Conservation (phyloP, 2,329 filamentous ascomycete genomes). For the Phyllosticta citriasiana region DNA sequence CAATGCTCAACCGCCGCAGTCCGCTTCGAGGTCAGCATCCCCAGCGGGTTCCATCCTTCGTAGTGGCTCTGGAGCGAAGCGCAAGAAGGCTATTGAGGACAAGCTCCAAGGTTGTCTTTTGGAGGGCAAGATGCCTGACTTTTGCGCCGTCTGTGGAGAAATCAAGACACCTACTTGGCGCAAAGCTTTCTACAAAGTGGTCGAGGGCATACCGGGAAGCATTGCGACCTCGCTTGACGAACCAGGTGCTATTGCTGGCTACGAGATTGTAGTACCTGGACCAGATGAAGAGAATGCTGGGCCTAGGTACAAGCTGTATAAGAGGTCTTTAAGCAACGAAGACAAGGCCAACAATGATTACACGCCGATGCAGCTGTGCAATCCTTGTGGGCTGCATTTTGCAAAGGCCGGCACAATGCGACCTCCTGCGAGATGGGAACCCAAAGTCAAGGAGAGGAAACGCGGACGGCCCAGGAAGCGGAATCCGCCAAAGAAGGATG, state of each 20-base stretch:
- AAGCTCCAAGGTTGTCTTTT: conserved; percentile 51
- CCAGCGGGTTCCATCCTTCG: conserved; percentile 16
- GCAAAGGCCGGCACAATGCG: conserved; percentile 79
- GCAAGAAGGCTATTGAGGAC: conserved; percentile 53
- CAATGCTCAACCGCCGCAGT: neutral
- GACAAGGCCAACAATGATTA: conserved; percentile 52
- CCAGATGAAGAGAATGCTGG: conserved; percentile 49
- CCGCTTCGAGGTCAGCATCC: conserved; percentile 1
- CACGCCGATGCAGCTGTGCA: conserved; percentile 71
- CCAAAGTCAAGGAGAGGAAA: conserved; percentile 35
- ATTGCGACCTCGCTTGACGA: conserved; percentile 62
- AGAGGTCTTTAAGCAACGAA: conserved; percentile 59
- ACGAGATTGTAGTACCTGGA: conserved; percentile 20
- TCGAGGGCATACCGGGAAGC: conserved; percentile 58
- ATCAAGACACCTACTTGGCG: conserved; percentile 97
- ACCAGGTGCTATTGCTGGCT: conserved; percentile 50
- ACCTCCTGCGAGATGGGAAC: conserved; percentile 71
- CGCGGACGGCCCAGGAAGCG: conserved; percentile 26
- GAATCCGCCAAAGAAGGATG: neutral
- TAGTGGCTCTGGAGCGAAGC: conserved; percentile 49
- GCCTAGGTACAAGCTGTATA: conserved; percentile 62
- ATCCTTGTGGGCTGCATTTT: conserved; percentile 93
- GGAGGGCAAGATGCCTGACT: conserved; percentile 78
- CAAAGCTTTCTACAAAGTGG: conserved; percentile 56
- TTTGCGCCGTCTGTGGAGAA: conserved; percentile 84